These are phyloP conservation scores for Cryptococcus deneoformans DNA, from an alignment of 1,284 basidiomycete species.

Conservation along the genomic window DNA sequence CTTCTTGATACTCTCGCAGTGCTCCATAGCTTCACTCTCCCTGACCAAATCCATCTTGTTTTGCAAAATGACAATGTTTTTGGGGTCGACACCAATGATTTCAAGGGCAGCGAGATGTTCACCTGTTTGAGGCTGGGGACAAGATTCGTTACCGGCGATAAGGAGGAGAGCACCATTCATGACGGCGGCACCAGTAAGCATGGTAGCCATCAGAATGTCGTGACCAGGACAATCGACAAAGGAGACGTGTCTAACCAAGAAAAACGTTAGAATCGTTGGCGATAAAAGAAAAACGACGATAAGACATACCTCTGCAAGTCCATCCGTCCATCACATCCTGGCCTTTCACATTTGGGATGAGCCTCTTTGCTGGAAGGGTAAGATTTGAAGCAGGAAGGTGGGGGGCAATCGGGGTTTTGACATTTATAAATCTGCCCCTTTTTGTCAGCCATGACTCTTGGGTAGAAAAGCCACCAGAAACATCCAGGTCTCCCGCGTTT, in stretches of 20 bases:
- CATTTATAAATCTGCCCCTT: constrained; percentile 93
- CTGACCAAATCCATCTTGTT: constrained; percentile 97
- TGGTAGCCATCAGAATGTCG: constrained; percentile 96
- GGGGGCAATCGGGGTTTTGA: constrained; percentile 86
- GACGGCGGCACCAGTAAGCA: constrained; percentile 99
- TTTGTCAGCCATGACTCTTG: neutral
- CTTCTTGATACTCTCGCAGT: constrained; percentile 85
- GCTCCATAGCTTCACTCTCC: constrained; percentile 84
- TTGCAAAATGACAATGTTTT: constrained; percentile 97
- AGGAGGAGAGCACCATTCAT: constrained; percentile 97
- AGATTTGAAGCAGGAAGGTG: constrained; percentile 91
- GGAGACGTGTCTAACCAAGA: constrained; percentile 69
- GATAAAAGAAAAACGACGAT: neutral
- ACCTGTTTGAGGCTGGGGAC: constrained; percentile 97
- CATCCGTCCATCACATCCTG: constrained; percentile 87
- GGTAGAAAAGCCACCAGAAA: too few relatives aligned
- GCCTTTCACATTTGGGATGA: constrained; percentile 86
- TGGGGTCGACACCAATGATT: constrained; percentile 86
- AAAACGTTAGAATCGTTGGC: neutral
- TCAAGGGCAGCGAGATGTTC: constrained; percentile 98
- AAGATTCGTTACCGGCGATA: constrained; percentile 96
- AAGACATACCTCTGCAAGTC: constrained; percentile 64
- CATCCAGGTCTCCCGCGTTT: neutral
- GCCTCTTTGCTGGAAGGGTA: constrained; percentile 94
- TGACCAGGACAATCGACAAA: constrained; percentile 87